A percentile compares a stretch with the other conserved stretches of the same genome.
These are phyloP conservation scores for Penicillium sp. DNA, from an alignment of 2,329 filamentous ascomycete genomes.

Conservation along the genomic window DNA sequence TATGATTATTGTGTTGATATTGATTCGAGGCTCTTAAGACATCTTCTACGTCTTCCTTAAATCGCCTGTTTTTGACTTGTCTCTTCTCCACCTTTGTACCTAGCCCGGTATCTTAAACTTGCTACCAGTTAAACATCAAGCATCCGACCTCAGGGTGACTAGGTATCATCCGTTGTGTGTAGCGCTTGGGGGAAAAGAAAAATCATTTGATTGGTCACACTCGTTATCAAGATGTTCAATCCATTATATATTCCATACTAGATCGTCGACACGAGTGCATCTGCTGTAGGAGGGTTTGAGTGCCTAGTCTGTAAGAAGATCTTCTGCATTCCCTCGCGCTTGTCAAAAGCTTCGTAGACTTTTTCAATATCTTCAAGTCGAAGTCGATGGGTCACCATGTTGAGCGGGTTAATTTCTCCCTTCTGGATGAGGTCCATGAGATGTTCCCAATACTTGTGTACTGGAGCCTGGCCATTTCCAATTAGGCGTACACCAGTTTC, in stretches of 20 bases:
- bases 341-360: constrained; percentile 64
- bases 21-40: too few species aligned
- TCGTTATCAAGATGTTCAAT: background rate
- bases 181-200: background rate
- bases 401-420: constrained; percentile 69
- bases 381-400: constrained; percentile 79
- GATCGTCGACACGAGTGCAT: background rate
- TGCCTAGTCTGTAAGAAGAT: constrained; percentile 65
- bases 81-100: too few species aligned
- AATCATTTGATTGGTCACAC: background rate
- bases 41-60: too few species aligned
- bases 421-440: constrained; percentile 67
- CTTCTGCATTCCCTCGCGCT: constrained; percentile 70
- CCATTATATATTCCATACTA: background rate
- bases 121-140: too few species aligned
- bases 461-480: constrained; percentile 67
- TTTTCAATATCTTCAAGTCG: constrained; percentile 69
- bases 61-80: too few species aligned
- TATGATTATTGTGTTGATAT: too few species aligned
- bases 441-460: constrained; percentile 80
- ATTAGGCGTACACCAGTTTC: constrained; percentile 77
- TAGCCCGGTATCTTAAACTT: too few species aligned
- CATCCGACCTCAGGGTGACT: too few species aligned
- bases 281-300: constrained; percentile 49
- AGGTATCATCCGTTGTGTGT: background rate